These are phyloP conservation scores for Phytophthora podocarpi DNA, from an alignment of 352 stramenopile genomes.

Conservation along the genomic window DNA sequence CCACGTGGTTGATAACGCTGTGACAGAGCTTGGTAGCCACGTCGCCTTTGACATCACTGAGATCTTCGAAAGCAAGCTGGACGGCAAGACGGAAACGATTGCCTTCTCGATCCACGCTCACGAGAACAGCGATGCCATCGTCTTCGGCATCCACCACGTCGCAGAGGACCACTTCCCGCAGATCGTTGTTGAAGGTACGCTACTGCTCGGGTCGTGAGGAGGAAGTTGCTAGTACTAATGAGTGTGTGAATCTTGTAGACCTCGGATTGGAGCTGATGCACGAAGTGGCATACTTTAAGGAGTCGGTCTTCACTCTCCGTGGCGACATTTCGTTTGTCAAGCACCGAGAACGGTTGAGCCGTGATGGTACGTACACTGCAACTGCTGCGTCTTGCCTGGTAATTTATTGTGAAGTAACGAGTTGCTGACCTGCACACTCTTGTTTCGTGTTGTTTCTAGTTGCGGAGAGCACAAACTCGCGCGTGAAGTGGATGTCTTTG, in stretches of 20 bases:
- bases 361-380: constrained; percentile 48
- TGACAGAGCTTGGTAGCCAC: constrained; percentile 60
- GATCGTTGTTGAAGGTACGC: constrained; percentile 74
- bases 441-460: constrained; percentile 37
- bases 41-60: constrained; percentile 86
- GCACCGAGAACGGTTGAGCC: constrained; percentile 75
- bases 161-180: constrained; percentile 75
- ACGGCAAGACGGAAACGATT: constrained; percentile 48
- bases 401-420: neutral
- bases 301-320: constrained; percentile 75
- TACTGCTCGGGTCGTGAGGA: neutral
- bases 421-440: constrained; percentile 1
- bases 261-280: constrained; percentile 83
- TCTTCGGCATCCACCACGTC: constrained; percentile 67
- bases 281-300: constrained; percentile 80
- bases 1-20: constrained; percentile 59
- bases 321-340: constrained; percentile 85
- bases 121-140: constrained; percentile 52
- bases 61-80: constrained; percentile 58
- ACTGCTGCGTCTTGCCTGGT: neutral
- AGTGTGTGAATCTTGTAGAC: constrained; percentile 36
- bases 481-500: constrained; percentile 86
- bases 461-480: constrained; percentile 75
- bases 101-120: constrained; percentile 66
- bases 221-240: neutral